Percentiles rank a stretch among this genome's conserved stretches.
These are phyloP conservation scores for Pseudogymnoascus sp. DNA, from an alignment of 2,329 filamentous ascomycete species.

Conservation along the genomic window DNA sequence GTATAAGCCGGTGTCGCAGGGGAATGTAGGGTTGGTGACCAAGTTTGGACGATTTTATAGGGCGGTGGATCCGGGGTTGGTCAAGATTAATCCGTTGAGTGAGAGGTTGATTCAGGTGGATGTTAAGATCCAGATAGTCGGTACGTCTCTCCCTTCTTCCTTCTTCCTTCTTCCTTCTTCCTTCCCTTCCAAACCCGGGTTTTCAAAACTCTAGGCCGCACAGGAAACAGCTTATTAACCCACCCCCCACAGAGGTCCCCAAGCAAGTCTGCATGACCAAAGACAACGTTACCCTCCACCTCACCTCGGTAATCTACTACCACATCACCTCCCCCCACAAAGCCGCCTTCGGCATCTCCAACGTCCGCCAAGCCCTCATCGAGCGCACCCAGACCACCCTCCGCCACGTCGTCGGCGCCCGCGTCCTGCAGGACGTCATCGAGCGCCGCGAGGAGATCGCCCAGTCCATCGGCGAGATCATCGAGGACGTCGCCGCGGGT, in stretches of 20 bases:
- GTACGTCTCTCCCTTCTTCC: no score
- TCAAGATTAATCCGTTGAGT: conserved; percentile 93
- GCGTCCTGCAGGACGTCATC: conserved; percentile 94
- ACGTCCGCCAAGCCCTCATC: conserved; percentile 90
- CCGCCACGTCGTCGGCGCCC: conserved; percentile 90
- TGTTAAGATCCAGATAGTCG: conserved; percentile 97
- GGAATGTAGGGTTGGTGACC: conserved; percentile 89
- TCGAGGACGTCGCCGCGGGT: conserved; percentile 85
- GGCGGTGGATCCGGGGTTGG: conserved; percentile 90
- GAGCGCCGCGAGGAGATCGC: conserved; percentile 97
- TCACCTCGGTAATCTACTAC: conserved; percentile 98
- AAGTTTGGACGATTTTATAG: conserved; percentile 94
- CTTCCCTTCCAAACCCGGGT: no score
- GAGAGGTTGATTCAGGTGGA: conserved; percentile 87
- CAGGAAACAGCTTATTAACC: conserved; percentile 15
- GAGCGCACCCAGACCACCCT: conserved; percentile 98
- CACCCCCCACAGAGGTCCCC: conserved; percentile 59
- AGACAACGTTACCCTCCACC: conserved; percentile 89
- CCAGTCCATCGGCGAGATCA: conserved; percentile 90
- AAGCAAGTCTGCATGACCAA: conserved; percentile 99
- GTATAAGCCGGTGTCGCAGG: conserved; percentile 85
- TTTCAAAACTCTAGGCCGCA: no score
- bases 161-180: no score
- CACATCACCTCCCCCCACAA: conserved; percentile 94
- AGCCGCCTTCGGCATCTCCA: conserved; percentile 90